These are phyloP conservation scores for Erodium maritimum DNA, from an alignment of 345 rosid genomes.

Conservation along the genomic window DNA sequence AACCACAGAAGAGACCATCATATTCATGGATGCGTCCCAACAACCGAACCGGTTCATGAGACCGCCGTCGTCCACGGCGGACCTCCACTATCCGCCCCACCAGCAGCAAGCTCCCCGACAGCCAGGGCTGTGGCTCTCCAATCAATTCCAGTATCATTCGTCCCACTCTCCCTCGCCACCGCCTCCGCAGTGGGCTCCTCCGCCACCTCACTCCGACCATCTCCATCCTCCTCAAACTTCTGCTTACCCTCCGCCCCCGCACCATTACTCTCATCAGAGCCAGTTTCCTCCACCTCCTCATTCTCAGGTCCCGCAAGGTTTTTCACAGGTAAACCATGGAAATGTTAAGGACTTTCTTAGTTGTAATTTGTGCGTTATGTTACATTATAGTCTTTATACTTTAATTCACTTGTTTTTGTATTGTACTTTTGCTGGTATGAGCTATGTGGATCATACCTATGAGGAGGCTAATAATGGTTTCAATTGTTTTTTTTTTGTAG, in stretches of 20 bases:
- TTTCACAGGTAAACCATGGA: constrained; percentile 19
- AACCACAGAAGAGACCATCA: neutral
- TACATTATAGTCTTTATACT: neutral
- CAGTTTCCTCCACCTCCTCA: constrained; percentile 24
- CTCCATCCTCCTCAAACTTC: constrained; percentile 9
- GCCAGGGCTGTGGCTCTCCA: constrained; percentile 36
- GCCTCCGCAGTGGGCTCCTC: constrained; percentile 44
- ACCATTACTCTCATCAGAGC: constrained; percentile 19
- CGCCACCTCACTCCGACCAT: constrained; percentile 19
- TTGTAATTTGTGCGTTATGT: neutral
- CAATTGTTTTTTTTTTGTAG: constrained; percentile 18
- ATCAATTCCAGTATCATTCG: constrained; percentile 44
- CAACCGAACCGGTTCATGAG: constrained; percentile 37
- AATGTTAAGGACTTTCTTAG: constrained; percentile 9
- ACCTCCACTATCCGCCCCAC: constrained; percentile 15
- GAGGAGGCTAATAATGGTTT: neutral
- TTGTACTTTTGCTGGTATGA: neutral
- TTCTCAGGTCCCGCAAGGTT: constrained; percentile 5
- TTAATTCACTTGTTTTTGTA: neutral
- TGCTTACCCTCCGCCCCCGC: constrained; percentile 25
- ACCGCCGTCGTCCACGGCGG: constrained; percentile 15
- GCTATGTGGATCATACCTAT: too few species aligned
- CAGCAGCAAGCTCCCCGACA: constrained; percentile 29
- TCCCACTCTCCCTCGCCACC: constrained; percentile 38
- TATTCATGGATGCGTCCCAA: constrained; percentile 43